phyloP scores from a whole-genome alignment of 2,329 filamentous ascomycete species.

The Penicillium sp. region DNA sequence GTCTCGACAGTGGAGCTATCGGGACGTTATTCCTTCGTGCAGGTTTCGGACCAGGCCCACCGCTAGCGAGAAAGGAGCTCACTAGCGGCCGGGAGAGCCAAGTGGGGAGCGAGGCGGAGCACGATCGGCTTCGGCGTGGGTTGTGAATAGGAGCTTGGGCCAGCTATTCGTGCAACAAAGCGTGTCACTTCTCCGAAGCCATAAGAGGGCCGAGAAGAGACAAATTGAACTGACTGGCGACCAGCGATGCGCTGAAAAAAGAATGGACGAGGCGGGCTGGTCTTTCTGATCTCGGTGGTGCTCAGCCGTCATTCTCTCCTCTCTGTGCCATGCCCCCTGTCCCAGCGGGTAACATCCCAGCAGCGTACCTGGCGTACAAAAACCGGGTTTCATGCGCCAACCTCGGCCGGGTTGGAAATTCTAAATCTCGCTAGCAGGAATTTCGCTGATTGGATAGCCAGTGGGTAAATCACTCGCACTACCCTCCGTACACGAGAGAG shows the following conservation, averaged over 20 bases:
- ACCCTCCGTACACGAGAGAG: conserved; percentile 16
- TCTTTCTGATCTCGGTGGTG: background rate
- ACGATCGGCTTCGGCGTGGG: conserved; percentile 32
- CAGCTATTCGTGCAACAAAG: conserved; percentile 25
- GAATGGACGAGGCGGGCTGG: conserved; percentile 9
- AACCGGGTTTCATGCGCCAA: conserved; percentile 26
- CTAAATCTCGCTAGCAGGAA: conserved; percentile 26
- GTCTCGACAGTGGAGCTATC: conserved; percentile 25
- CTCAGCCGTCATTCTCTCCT: background rate
- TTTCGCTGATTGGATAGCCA: conserved; percentile 34
- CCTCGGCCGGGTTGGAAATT: conserved; percentile 31
- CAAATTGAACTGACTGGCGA: background rate
- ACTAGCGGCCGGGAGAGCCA: background rate
- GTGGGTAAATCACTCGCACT: conserved; percentile 23
- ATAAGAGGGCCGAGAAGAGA: background rate
- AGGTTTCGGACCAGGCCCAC: conserved; percentile 8
- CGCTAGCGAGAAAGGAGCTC: conserved; percentile 12
- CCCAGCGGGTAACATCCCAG: conserved; percentile 18
- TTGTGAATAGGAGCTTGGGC: conserved; percentile 34
- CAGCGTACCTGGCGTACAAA: conserved; percentile 26
- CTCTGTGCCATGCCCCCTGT: conserved; percentile 5
- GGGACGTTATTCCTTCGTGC: conserved; percentile 18
- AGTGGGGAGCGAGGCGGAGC: conserved; percentile 29
- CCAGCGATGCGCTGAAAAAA: background rate
- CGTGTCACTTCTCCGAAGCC: conserved; percentile 15